phyloP scores from a whole-genome alignment of 2,329 filamentous ascomycete species.

The Xylariaceae sp. region DNA sequence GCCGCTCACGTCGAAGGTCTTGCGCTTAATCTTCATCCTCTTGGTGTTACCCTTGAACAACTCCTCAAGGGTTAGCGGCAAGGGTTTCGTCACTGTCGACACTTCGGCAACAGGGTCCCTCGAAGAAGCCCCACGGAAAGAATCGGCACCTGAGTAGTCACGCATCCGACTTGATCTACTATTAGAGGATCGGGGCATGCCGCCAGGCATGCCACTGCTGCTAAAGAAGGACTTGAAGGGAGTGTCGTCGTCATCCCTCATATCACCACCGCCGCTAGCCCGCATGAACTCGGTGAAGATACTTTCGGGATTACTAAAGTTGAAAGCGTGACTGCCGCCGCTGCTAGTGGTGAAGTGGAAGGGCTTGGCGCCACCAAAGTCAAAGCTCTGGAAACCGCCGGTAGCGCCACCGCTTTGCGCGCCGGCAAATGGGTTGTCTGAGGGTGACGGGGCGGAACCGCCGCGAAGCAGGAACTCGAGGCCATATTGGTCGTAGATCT shows the following conservation, averaged over 20 bases:
- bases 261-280: constrained; percentile 34
- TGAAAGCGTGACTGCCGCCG: constrained; percentile 63
- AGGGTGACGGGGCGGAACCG: constrained; percentile 62
- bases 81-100: constrained; percentile 72
- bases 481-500: constrained; percentile 90
- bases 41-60: constrained; percentile 82
- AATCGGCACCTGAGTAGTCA: constrained; percentile 33
- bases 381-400: constrained; percentile 14
- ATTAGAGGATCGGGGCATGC: constrained; percentile 36
- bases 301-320: constrained; percentile 74
- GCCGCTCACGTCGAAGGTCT: constrained; percentile 81
- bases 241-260: constrained; percentile 41
- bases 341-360: constrained; percentile 61
- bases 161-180: constrained; percentile 37
- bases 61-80: constrained; percentile 81
- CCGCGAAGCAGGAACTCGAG: constrained; percentile 87
- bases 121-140: constrained; percentile 21
- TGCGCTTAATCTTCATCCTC: constrained; percentile 98
- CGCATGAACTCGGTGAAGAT: constrained; percentile 85
- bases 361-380: constrained; percentile 39
- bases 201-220: constrained; percentile 39
- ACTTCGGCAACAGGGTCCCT: constrained; percentile 70
- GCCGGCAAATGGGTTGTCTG: constrained; percentile 57
- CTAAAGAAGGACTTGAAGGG: constrained; percentile 52
- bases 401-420: constrained; percentile 37